Conservation (phyloP, 139 green algal genomes). For the Yamagishiella unicocca region DNA sequence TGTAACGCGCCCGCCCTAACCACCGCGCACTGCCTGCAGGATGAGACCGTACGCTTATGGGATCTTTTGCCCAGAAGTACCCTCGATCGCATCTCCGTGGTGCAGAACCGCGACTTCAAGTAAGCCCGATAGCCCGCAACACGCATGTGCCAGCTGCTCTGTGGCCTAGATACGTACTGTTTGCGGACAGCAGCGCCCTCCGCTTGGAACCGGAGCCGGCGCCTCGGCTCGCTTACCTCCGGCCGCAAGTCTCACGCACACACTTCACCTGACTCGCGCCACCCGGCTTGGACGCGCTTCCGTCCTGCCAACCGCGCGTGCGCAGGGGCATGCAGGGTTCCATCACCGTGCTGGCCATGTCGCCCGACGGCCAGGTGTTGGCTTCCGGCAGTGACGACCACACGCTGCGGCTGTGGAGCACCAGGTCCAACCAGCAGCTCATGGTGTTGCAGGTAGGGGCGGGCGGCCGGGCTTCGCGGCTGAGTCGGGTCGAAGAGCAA, state of each 20-base stretch:
- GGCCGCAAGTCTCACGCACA: too few species aligned
- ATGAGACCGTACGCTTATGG: constrained; percentile 37
- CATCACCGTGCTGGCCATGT: constrained; percentile 26
- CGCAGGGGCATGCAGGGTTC: constrained; percentile 21
- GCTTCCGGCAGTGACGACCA: constrained; percentile 29
- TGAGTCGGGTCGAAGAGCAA: too few species aligned
- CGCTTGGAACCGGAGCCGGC: too few species aligned
- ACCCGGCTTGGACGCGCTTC: background rate
- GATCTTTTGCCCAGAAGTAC: constrained; percentile 21
- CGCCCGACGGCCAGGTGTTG: constrained; percentile 29
- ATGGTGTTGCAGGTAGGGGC: constrained; percentile 39
- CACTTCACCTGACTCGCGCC: too few species aligned
- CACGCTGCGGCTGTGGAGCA: constrained; percentile 46
- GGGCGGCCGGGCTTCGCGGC: too few species aligned
- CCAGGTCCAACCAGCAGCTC: constrained; percentile 33
- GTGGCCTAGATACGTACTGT: too few species aligned
- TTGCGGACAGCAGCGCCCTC: too few species aligned
- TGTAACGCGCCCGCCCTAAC: too few species aligned
- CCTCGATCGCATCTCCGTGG: background rate
- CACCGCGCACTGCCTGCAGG: background rate
- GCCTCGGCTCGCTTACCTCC: too few species aligned
- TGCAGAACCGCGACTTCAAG: constrained; percentile 34
- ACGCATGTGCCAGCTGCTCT: too few species aligned
- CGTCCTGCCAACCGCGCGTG: background rate
- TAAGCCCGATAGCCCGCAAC: too few species aligned